Evolutionary conservation across 768 basidiomycete species (phyloP).

Genomic region (Termitomyces sp.): DNA sequence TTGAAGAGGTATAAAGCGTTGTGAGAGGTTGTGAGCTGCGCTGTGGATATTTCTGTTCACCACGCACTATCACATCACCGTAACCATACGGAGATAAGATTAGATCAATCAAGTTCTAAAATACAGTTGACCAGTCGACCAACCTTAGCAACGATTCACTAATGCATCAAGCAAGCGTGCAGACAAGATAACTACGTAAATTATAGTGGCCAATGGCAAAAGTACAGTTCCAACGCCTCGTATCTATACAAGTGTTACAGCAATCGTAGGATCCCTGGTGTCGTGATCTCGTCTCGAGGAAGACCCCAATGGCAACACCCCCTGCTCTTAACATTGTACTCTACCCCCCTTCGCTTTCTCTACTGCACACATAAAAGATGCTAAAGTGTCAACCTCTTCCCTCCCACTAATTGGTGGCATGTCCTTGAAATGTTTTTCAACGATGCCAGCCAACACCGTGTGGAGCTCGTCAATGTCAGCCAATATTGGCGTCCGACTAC

Average conservation of each 20-base stretch:
- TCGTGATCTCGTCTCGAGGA: neutral
- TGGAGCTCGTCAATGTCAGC: slow-evolving; percentile 71
- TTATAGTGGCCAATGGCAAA: neutral
- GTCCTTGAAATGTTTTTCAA: slow-evolving; percentile 71
- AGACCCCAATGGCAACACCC: neutral
- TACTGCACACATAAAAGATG: slow-evolving; percentile 74
- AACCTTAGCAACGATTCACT: too few relatives aligned
- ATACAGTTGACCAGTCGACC: neutral
- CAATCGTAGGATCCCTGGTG: neutral
- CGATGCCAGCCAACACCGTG: slow-evolving; percentile 60
- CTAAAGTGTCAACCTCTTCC: slow-evolving; percentile 80
- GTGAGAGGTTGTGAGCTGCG: too few relatives aligned
- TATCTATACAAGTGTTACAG: neutral
- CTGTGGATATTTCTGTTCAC: too few relatives aligned
- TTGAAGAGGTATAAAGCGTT: too few relatives aligned
- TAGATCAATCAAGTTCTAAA: slow-evolving; percentile 2
- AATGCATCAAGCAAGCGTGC: neutral
- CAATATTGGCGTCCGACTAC: slow-evolving; percentile 57
- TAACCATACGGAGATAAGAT: slow-evolving; percentile 13
- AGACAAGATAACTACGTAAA: neutral
- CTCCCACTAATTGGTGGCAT: slow-evolving; percentile 44
- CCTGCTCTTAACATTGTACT: slow-evolving; percentile 12
- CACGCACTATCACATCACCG: too few relatives aligned
- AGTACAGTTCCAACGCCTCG: neutral
- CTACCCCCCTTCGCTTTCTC: slow-evolving; percentile 50